Percentiles rank a stretch among this genome's conserved stretches.
Conservation (phyloP, 2,329 filamentous ascomycete genomes). For the Arthroderma uncinatum region DNA sequence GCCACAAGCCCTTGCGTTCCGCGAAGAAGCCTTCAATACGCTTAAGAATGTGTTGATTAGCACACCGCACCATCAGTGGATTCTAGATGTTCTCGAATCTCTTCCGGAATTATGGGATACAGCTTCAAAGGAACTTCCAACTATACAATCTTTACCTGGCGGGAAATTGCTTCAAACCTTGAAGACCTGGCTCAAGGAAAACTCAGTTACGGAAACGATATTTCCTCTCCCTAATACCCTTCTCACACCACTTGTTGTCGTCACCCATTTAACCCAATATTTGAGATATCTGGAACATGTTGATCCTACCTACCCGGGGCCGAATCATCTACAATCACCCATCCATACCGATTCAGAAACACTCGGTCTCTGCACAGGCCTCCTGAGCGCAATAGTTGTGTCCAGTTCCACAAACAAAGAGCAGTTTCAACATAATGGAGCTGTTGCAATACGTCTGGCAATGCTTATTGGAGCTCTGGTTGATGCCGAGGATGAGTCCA, state of each 20-base stretch:
- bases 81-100: slow-evolving; percentile 14
- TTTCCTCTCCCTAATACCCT: slow-evolving; percentile 24
- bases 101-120: slow-evolving; percentile 15
- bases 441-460: slow-evolving; percentile 30
- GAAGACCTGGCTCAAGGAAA: slow-evolving; percentile 14
- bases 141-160: slow-evolving; percentile 10
- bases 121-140: slow-evolving; percentile 13
- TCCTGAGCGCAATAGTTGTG: slow-evolving; percentile 31
- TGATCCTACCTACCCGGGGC: background rate
- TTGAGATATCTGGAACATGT: slow-evolving; percentile 15
- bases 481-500: slow-evolving; percentile 25
- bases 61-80: slow-evolving; percentile 11
- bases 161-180: slow-evolving; percentile 9
- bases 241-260: slow-evolving; percentile 30
- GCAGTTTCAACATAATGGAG: slow-evolving; percentile 28
- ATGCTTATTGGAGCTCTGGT: slow-evolving; percentile 31
- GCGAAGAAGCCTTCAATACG: slow-evolving; percentile 1
- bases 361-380: slow-evolving; percentile 33
- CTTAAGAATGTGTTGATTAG: background rate
- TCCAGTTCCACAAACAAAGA: slow-evolving; percentile 20
- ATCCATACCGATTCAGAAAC: slow-evolving; percentile 15
- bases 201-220: slow-evolving; percentile 7
- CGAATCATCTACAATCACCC: background rate
- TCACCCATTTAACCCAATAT: slow-evolving; percentile 31
- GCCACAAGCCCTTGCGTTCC: slow-evolving; percentile 6